A percentile compares a stretch with the other conserved stretches of the same genome.
phyloP scores from a whole-genome alignment of 352 stramenopile species.

The Globisporangium splendens region DNA sequence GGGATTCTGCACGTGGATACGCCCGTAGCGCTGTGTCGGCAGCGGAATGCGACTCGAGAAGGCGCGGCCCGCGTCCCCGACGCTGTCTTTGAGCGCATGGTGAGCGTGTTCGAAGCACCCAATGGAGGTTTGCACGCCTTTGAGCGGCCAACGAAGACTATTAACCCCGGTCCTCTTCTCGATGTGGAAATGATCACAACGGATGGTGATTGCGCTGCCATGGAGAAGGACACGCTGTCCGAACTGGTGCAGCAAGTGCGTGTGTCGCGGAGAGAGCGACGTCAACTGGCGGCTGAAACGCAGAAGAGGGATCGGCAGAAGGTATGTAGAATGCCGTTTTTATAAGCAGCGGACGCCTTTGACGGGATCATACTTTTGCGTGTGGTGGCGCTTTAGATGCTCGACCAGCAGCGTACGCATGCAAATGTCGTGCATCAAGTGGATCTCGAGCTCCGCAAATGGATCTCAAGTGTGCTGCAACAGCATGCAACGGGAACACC shows the following conservation, averaged over 20 bases:
- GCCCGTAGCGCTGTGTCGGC: slow-evolving; percentile 23
- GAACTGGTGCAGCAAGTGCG: not conserved
- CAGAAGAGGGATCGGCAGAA: not conserved
- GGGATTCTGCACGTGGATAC: slow-evolving; percentile 36
- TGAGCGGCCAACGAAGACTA: slow-evolving; percentile 27
- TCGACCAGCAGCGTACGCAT: slow-evolving; percentile 28
- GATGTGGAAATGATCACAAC: not conserved
- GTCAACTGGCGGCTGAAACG: not conserved
- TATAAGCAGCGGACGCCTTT: not conserved
- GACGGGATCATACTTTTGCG: not conserved
- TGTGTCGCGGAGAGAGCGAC: not conserved
- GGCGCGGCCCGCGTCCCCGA: slow-evolving; percentile 29
- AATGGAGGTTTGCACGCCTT: slow-evolving; percentile 20
- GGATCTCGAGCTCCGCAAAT: slow-evolving; percentile 52
- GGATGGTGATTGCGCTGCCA: not conserved
- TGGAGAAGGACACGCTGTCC: too few species aligned
- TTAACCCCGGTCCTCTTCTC: not conserved
- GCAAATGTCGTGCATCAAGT: slow-evolving; percentile 42
- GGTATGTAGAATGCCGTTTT: not conserved
- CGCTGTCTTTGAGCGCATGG: slow-evolving; percentile 47
- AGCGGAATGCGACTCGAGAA: slow-evolving; percentile 35
- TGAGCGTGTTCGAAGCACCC: slow-evolving; percentile 37
- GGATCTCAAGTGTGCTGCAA: slow-evolving; percentile 43
- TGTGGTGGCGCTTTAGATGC: slow-evolving; percentile 15
- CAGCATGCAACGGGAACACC: not conserved